A percentile compares a stretch with the other conserved stretches of the same genome.
These are phyloP conservation scores for Fusarium chaquense DNA, from an alignment of 2,329 filamentous ascomycete species.

Conservation along the genomic window DNA sequence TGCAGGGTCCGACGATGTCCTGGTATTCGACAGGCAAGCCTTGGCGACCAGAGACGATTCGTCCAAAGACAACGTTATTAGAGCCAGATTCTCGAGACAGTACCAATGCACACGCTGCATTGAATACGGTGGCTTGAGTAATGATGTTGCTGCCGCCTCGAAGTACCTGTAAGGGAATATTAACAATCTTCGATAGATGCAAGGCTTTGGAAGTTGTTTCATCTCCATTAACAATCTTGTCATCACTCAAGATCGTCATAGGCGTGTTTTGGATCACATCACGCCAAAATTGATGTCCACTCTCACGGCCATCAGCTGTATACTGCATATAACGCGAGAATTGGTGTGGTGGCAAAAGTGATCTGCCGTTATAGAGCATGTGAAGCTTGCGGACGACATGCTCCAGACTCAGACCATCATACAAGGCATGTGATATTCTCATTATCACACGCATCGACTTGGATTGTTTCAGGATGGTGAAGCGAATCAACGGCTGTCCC, in stretches of 20 bases:
- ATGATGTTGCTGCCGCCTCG: neutral
- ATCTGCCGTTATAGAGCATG: conserved; percentile 22
- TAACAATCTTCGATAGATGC: conserved; percentile 13
- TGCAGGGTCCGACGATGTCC: conserved; percentile 29
- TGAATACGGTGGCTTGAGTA: conserved; percentile 19
- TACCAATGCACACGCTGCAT: conserved; percentile 7
- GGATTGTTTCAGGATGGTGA: conserved; percentile 15
- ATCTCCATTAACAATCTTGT: neutral
- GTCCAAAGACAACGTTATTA: conserved; percentile 35
- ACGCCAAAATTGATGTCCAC: conserved; percentile 19
- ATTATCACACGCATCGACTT: conserved; percentile 28
- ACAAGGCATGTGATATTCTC: conserved; percentile 40
- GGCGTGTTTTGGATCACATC: neutral
- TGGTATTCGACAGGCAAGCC: conserved; percentile 26
- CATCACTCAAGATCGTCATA: conserved; percentile 9
- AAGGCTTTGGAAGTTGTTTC: neutral
- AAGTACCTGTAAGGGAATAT: conserved; percentile 1
- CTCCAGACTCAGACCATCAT: conserved; percentile 41
- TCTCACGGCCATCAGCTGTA: neutral
- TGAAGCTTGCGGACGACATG: conserved; percentile 35
- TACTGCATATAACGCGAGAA: conserved; percentile 38
- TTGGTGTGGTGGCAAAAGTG: conserved; percentile 18
- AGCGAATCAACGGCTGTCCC: conserved; percentile 1
- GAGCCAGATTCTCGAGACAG: neutral
- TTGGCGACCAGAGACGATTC: conserved; percentile 38